Percentiles rank a stretch among this genome's conserved stretches.
Conservation (phyloP, 768 basidiomycete genomes). For the Termitomyces heimii region DNA sequence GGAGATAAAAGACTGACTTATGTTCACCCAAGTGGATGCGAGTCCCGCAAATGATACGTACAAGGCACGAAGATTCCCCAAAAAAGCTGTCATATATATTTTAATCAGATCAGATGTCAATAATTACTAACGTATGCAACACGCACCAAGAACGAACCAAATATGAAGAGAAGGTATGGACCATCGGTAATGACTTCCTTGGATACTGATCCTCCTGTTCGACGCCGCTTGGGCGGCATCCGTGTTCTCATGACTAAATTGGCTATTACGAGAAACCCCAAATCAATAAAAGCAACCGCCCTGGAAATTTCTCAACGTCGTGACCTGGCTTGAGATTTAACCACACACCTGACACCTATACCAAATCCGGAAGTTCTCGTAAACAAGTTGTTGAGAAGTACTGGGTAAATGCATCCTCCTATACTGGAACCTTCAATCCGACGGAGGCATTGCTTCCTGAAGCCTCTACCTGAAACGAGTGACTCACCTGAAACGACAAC, state of each 20-base stretch:
- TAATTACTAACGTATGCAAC: background rate
- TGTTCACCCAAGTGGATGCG: background rate
- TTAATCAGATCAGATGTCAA: background rate
- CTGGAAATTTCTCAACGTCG: slow-evolving; percentile 18
- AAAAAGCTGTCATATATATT: slow-evolving; percentile 24
- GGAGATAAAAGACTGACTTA: slow-evolving; percentile 43
- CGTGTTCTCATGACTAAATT: slow-evolving; percentile 39
- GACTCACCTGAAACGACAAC: slow-evolving; percentile 41
- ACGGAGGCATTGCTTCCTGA: background rate
- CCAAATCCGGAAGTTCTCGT: slow-evolving; percentile 28
- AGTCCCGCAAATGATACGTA: slow-evolving; percentile 17
- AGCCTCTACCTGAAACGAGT: background rate
- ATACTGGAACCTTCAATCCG: slow-evolving; percentile 31
- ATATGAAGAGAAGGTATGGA: slow-evolving; percentile 34
- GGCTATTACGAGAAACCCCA: slow-evolving; percentile 37
- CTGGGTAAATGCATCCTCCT: slow-evolving; percentile 47
- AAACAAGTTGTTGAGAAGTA: slow-evolving; percentile 46
- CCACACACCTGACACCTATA: slow-evolving; percentile 35
- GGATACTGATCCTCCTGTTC: slow-evolving; percentile 17
- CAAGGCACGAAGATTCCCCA: slow-evolving; percentile 49
- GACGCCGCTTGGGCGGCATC: slow-evolving; percentile 22
- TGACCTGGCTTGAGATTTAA: slow-evolving; percentile 15
- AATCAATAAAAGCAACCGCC: slow-evolving; percentile 39
- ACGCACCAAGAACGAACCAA: slow-evolving; percentile 34
- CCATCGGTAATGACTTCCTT: slow-evolving; percentile 32